Percentiles rank a stretch among this genome's conserved stretches.
phyloP scores from a whole-genome alignment of 2,329 filamentous ascomycete genomes.

The Xylariales sp. region DNA sequence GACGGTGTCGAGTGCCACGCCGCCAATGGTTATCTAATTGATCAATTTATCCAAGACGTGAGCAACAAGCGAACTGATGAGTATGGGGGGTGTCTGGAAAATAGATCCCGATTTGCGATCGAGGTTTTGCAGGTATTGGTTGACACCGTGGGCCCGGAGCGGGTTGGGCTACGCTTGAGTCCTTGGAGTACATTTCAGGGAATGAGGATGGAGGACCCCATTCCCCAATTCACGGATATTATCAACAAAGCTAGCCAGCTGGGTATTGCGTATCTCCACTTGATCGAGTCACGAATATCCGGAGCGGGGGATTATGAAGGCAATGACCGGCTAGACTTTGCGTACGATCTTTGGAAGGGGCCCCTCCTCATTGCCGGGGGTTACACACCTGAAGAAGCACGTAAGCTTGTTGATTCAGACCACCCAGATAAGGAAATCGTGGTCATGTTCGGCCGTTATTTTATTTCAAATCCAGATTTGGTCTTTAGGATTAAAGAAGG shows the following conservation, averaged over 20 bases:
- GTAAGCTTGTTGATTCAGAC: slow-evolving; percentile 21
- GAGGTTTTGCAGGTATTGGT: slow-evolving; percentile 40
- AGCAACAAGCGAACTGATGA: slow-evolving; percentile 42
- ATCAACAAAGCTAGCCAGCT: slow-evolving; percentile 44
- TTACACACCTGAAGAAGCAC: slow-evolving; percentile 19
- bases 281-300: slow-evolving; percentile 53
- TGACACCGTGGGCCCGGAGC: slow-evolving; percentile 42
- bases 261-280: slow-evolving; percentile 56
- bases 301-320: slow-evolving; percentile 35
- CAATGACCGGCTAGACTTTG: slow-evolving; percentile 26
- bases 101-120: slow-evolving; percentile 46
- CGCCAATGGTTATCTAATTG: slow-evolving; percentile 58
- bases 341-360: slow-evolving; percentile 25
- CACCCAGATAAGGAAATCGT: slow-evolving; percentile 25
- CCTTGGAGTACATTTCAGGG: slow-evolving; percentile 59
- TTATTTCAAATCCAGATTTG: slow-evolving; percentile 26
- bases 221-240: slow-evolving; percentile 59
- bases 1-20: slow-evolving; percentile 63
- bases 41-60: slow-evolving; percentile 48
- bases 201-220: slow-evolving; percentile 59
- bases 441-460: slow-evolving; percentile 28
- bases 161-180: slow-evolving; percentile 52
- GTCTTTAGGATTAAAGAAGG: slow-evolving; percentile 20
- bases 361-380: slow-evolving; percentile 30
- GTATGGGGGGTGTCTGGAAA: slow-evolving; percentile 36